phyloP scores from a whole-genome alignment of 2,329 filamentous ascomycete genomes.

The Camillea tinctor region DNA sequence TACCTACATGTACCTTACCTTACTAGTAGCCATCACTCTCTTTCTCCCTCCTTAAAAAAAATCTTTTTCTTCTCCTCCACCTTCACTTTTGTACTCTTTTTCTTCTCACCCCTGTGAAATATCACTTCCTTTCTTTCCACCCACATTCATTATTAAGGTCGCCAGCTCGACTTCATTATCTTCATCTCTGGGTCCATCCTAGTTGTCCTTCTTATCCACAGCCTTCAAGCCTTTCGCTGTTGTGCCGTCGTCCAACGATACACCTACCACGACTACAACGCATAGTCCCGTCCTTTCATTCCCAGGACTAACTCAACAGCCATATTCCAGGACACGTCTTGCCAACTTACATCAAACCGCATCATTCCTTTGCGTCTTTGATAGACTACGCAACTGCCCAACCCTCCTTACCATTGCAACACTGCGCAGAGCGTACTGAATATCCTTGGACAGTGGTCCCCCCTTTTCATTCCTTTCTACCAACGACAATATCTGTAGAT shows the following conservation, averaged over 20 bases:
- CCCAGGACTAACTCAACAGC: conserved; percentile 14
- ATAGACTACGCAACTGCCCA: conserved; percentile 26
- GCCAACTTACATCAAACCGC: conserved; percentile 23
- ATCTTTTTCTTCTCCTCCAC: conserved; percentile 17
- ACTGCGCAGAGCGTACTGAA: conserved; percentile 27
- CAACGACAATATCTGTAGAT: conserved; percentile 21
- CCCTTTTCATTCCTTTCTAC: conserved; percentile 21
- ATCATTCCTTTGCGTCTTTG: conserved; percentile 32
- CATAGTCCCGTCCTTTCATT: conserved; percentile 12
- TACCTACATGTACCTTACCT: too few species aligned
- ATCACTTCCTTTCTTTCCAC: conserved; percentile 18
- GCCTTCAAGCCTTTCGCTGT: conserved; percentile 14
- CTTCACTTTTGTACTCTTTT: conserved; percentile 9
- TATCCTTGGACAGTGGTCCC: conserved; percentile 11
- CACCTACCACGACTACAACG: conserved; percentile 14
- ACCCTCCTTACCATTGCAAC: conserved; percentile 10
- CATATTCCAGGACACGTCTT: conserved; percentile 12
- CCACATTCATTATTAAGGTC: conserved; percentile 32
- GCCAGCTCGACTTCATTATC: conserved; percentile 28
- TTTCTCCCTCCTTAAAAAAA: conserved; percentile 9
- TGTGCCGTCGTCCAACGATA: conserved; percentile 23
- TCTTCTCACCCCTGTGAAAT: conserved; percentile 15
- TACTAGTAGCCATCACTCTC: conserved; percentile 11
- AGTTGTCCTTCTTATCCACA: conserved; percentile 10
- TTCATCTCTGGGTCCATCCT: conserved; percentile 12